Base-by-base conservation (phyloP, 345 rosid genomes). In the Laguncularia racemosa region DNA sequence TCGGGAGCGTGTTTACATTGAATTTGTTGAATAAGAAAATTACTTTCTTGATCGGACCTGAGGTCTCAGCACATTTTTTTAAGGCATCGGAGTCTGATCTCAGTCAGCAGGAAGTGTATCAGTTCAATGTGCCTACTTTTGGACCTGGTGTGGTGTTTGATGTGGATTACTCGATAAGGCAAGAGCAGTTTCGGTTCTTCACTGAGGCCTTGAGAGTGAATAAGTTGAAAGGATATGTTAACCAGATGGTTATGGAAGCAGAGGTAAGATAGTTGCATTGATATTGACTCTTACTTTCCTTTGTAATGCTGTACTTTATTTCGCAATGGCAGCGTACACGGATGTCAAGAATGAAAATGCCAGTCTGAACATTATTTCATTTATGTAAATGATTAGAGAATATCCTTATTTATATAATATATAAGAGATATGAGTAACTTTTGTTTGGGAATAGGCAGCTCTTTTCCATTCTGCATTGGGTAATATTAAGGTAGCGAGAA, bases 101-200 rank as follows among this genome's bases (percentile, higher is more conserved):
- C 16, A 92, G 98, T 60, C 98, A 92, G 82, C 97, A 92, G 71
- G 98, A 92, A 64, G 93, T 92, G 2, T 92, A 92, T 65, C 95
- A 83, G 55, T 92, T 92, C 83, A 92, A 92, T 66, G 98, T 92
- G 54, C 98, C 97, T 12, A 84, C 95, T 52, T 92, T 92, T 59
- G 98, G 98, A 17, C 98, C 93, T 9, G 97, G 98, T 23, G 98
- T 92, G 20, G 98, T 92, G 48, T 92, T 92, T 57, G 98, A 89
- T 59, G 98, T 92, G 6, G 95, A 92, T 62, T 92, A 92, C 62
- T 60, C 91, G 2, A 56, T 92, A 26, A 77, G 98, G 49, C 98
- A 89, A 65, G 98, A 92, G 78, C 97, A 92, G 71, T 92, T 92
- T 63, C 80, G 98, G 47, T 92, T 92, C 81, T 92, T 92, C 59